A percentile compares a stretch with the other conserved stretches of the same genome.
Conservation (phyloP, 2,329 filamentous ascomycete genomes). For the Colletotrichum plurivorum region DNA sequence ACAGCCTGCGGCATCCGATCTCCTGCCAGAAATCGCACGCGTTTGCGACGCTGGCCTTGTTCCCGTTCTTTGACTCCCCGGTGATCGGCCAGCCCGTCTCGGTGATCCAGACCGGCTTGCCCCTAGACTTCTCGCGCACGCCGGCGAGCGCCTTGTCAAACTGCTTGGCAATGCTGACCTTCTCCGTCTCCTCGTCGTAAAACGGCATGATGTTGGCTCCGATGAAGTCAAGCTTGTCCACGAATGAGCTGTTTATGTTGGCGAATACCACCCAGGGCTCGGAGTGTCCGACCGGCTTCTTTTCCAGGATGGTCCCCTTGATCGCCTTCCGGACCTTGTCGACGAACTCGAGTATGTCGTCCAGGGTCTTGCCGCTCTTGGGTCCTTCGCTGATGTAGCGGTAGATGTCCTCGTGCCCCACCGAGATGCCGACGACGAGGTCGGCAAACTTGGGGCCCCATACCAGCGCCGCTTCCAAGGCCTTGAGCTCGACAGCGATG, state of each 20-base stretch:
- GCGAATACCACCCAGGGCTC: conserved; percentile 69
- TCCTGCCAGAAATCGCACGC: conserved; percentile 46
- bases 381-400: conserved; percentile 45
- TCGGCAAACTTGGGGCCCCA: conserved; percentile 57
- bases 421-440: conserved; percentile 66
- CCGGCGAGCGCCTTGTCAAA: conserved; percentile 57
- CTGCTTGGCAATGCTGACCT: conserved; percentile 55
- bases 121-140: conserved; percentile 54
- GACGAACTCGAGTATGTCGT: conserved; percentile 69
- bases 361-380: conserved; percentile 51
- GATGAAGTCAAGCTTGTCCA: conserved; percentile 65
- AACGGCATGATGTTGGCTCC: conserved; percentile 69
- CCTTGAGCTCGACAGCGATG: conserved; percentile 63
- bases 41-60: conserved; percentile 61
- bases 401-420: conserved; percentile 71
- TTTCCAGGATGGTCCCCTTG: conserved; percentile 48
- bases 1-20: conserved; percentile 2
- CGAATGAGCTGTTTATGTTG: conserved; percentile 62
- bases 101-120: conserved; percentile 62
- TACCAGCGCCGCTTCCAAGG: conserved; percentile 61
- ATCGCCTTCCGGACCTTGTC: conserved; percentile 66
- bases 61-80: conserved; percentile 61
- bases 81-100: conserved; percentile 70
- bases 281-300: conserved; percentile 64
- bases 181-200: conserved; percentile 57